Evolutionary conservation across 371 early-diverging fungal species (phyloP).

Genomic region (Apophysomyces variabilis): DNA sequence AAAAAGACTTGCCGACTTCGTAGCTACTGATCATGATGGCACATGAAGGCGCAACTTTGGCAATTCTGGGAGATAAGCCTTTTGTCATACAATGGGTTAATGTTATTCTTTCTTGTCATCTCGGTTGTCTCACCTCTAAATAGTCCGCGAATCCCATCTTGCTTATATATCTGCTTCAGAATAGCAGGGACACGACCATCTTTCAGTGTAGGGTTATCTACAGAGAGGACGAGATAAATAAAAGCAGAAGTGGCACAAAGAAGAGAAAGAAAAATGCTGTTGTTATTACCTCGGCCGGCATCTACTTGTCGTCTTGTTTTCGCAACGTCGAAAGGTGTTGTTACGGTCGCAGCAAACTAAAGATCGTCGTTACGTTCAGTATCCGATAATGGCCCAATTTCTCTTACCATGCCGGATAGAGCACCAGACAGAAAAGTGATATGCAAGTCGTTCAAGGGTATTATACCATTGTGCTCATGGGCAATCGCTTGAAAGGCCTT

Average conservation of each 20-base stretch:
- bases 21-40: slow-evolving; percentile 94
- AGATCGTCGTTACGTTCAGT: background rate
- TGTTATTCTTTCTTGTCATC: background rate
- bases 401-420: slow-evolving; percentile 68
- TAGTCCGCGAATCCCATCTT: slow-evolving; percentile 78
- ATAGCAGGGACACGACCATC: slow-evolving; percentile 37
- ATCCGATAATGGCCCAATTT: background rate
- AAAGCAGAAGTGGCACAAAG: background rate
- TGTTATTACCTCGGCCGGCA: slow-evolving; percentile 33
- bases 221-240: background rate
- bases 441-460: slow-evolving; percentile 39
- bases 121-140: slow-evolving; percentile 53
- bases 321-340: slow-evolving; percentile 96
- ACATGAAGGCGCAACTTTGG: slow-evolving; percentile 94
- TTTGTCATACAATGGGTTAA: slow-evolving; percentile 7
- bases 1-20: slow-evolving; percentile 71
- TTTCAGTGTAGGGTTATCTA: slow-evolving; percentile 15
- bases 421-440: slow-evolving; percentile 76
- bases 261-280: background rate
- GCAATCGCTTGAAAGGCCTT: slow-evolving; percentile 4
- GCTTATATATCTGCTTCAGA: slow-evolving; percentile 57
- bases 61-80: slow-evolving; percentile 79
- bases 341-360: slow-evolving; percentile 84
- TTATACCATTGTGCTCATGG: slow-evolving; percentile 3
- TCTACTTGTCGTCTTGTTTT: slow-evolving; percentile 87